Evolutionary conservation across 2,329 filamentous ascomycete species (phyloP).

Genomic region (Ophiostoma piceae): DNA sequence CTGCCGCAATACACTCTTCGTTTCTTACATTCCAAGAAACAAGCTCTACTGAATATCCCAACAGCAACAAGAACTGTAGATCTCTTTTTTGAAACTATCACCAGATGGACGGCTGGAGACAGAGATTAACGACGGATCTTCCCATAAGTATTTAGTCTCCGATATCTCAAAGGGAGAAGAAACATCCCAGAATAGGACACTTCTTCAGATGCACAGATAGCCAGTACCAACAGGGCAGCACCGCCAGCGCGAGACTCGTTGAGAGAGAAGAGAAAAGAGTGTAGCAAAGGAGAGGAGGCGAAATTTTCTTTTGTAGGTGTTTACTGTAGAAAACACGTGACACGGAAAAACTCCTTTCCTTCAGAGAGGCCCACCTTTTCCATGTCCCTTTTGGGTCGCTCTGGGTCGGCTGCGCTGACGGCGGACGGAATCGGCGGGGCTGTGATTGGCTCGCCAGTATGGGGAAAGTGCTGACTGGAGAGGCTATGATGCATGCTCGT

Average conservation of each 20-base stretch:
- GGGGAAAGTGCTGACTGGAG: slow-evolving; percentile 11
- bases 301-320: background rate
- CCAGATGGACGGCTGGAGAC: slow-evolving; percentile 46
- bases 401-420: slow-evolving; percentile 23
- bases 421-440: slow-evolving; percentile 24
- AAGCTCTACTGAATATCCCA: background rate
- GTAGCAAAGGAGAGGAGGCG: slow-evolving; percentile 21
- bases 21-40: background rate
- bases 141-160: slow-evolving; percentile 37
- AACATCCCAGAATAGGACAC: slow-evolving; percentile 17
- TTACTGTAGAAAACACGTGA: slow-evolving; percentile 20
- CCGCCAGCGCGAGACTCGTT: slow-evolving; percentile 19
- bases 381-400: too few species aligned
- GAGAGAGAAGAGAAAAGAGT: slow-evolving; percentile 28
- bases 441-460: slow-evolving; percentile 26
- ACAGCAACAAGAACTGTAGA: slow-evolving; percentile 43
- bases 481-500: slow-evolving; percentile 23
- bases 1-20: background rate
- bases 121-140: slow-evolving; percentile 56
- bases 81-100: slow-evolving; percentile 55
- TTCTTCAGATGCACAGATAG: slow-evolving; percentile 11
- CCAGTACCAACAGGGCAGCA: slow-evolving; percentile 28
- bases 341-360: slow-evolving; percentile 24
- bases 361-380: background rate
- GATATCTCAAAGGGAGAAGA: slow-evolving; percentile 32